Evolutionary conservation across 2,329 filamentous ascomycete species (phyloP).

Genomic region (Orbilia ellipsospora): DNA sequence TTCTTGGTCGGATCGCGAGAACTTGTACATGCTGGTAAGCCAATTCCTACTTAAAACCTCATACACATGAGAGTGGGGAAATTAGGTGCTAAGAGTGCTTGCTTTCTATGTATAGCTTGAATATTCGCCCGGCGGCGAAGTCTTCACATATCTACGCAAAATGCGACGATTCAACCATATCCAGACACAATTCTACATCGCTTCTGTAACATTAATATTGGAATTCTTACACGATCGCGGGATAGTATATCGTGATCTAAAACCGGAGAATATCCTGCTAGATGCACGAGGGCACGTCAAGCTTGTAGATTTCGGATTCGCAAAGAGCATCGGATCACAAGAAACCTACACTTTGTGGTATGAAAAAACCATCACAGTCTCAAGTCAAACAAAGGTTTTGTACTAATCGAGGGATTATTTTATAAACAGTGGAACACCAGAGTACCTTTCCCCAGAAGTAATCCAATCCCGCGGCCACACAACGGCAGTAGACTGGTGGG

Average conservation of each 20-base stretch:
- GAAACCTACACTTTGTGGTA: slow-evolving; percentile 83
- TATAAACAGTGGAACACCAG: slow-evolving; percentile 72
- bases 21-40: slow-evolving; percentile 77
- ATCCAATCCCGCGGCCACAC: slow-evolving; percentile 83
- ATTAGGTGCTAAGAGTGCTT: not conserved
- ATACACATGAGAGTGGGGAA: not conserved
- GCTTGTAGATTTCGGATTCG: slow-evolving; percentile 85
- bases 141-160: slow-evolving; percentile 83
- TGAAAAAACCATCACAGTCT: not conserved
- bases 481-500: slow-evolving; percentile 87
- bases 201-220: slow-evolving; percentile 83
- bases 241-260: slow-evolving; percentile 82
- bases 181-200: slow-evolving; percentile 82
- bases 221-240: slow-evolving; percentile 82
- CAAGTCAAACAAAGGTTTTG: too few species aligned
- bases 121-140: slow-evolving; percentile 71
- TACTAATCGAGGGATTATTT: not conserved
- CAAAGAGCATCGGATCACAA: slow-evolving; percentile 76
- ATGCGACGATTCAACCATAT: slow-evolving; percentile 81
- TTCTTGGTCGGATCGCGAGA: slow-evolving; percentile 82
- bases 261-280: slow-evolving; percentile 83
- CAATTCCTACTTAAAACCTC: not conserved
- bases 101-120: slow-evolving; percentile 56
- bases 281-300: slow-evolving; percentile 78
- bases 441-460: slow-evolving; percentile 85